Base-by-base conservation (phyloP, 2,329 filamentous ascomycete species). In the Bertia moriformis region DNA sequence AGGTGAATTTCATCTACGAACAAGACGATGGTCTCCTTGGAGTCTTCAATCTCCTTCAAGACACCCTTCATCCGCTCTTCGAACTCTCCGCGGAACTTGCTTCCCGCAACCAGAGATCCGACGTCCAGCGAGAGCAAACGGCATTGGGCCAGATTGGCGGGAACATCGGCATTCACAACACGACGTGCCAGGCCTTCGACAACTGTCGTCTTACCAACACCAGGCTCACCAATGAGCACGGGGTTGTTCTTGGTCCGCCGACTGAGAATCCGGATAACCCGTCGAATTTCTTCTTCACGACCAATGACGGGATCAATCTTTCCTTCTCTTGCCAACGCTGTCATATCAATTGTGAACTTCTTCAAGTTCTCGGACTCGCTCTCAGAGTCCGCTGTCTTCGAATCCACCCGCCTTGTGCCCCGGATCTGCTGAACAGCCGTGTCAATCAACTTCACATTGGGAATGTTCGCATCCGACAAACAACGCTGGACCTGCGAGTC, bases 11-110 rank as follows among this genome's bases (percentile, higher is more conserved):
- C 91, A 60, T 98, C 91, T 48, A 98, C 91, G 51, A 98, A 98
- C 45, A 98, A 78, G 39, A 98, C 82, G 54, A 98, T 95, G 68
- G 88, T 94, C 42, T 96, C 89, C 57, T 91, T 93, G 39, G 87
- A 86, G 41, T 93, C 80, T 49, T 88, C 74, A 42, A 98, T 94
- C 63, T 98, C 91, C 60, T 96, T 98, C 51, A 98, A 62, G 4
- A 98, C 91, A 40, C 89, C 88, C 72, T 98, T 98, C 88, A 98
- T 96, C 49, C 91, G 78, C 68, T 98, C 91, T 59, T 98, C 91
- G 43, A 98, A 98, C 59, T 98, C 91, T 65, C 91, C 91, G 38
- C 91, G 80, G 66, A 93, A 98, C 64, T 98, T 98, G 73, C 87
- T 95, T 48, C 91, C 91, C 42, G 91, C 91, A 45, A 98, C 89